Base-by-base conservation (phyloP, 2,329 filamentous ascomycete genomes). In the Simplicillium sp. region DNA sequence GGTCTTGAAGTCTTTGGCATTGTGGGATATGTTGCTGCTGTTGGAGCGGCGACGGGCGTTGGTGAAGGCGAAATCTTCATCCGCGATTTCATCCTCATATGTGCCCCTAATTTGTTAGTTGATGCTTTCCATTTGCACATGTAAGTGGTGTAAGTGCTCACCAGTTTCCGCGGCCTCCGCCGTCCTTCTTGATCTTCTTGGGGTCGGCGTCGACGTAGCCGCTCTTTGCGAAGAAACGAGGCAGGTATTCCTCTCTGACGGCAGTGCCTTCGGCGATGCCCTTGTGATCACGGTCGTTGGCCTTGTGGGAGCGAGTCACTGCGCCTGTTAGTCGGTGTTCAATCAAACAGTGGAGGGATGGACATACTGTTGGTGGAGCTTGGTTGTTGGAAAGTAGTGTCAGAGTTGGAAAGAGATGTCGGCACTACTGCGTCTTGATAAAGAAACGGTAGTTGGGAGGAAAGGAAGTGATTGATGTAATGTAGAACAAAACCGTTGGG, bases 231-330 rank as follows among this genome's bases (percentile, higher is more conserved):
- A 97, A 97, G 77, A 85, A 97, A 58, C 88, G 87, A 57, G 92
- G 90, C 20, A 94, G 68, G 54, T 83, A 76, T 51, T 92, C 84
- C 49, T 84, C 74, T 41, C 78, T 71, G 39, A 72, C 63, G 46
- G 77, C 80, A 43, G 77, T 80, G 59, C 84, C 85, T 54, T 92
- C 84, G 50, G 83, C 82, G 51, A 87, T 68, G 56, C 76, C 84
- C 55, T 80, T 79, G 70, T 95, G 85, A 73, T 94, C 84, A 68
- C 89, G 89, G 66, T 94, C 87, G 69, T 88, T 94, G 71, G 75
- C 78, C 74, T 97, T 98, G 79, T 90, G 87, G 50, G 90, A 94
- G 63, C 92, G 90, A 71, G 92, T 96, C 90, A 98, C 89, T 95
- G 53, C 20, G 20, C 9, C 9, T 36, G 43, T 46, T 41, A 48